Evolutionary conservation across 345 rosid genomes (phyloP).

Genomic region (Euphorbia tirucalli): DNA sequence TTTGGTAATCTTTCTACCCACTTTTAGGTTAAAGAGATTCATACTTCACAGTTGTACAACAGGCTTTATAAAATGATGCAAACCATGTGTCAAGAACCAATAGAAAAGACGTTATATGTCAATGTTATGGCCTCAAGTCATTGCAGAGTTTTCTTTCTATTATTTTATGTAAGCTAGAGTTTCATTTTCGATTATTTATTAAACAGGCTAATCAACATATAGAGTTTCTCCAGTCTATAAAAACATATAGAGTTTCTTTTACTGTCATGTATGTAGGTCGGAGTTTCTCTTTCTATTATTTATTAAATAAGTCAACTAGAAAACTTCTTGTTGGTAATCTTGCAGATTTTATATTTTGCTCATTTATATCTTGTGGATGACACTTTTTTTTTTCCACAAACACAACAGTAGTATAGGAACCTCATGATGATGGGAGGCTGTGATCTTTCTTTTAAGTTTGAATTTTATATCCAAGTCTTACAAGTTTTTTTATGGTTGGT

Average conservation of each 20-base stretch:
- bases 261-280: no score
- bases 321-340: neutral
- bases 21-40: slow-evolving; percentile 3
- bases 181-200: neutral
- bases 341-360: neutral
- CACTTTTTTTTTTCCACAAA: neutral
- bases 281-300: no score
- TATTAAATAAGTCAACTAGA: no score
- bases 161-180: neutral
- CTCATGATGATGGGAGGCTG: neutral
- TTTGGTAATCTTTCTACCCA: slow-evolving; percentile 55
- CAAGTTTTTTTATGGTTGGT: neutral
- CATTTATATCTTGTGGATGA: neutral
- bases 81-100: neutral
- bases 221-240: no score
- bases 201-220: neutral
- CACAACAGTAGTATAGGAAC: neutral
- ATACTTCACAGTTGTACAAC: neutral
- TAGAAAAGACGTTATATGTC: neutral
- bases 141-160: neutral
- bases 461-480: neutral
- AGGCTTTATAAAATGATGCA: neutral
- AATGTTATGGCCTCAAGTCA: neutral
- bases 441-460: neutral
- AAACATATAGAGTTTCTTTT: no score